A percentile compares a stretch with the other conserved stretches of the same genome.
These are phyloP conservation scores for Microbotryomycetes sp. DNA, from an alignment of 1,284 basidiomycete genomes.

Conservation along the genomic window DNA sequence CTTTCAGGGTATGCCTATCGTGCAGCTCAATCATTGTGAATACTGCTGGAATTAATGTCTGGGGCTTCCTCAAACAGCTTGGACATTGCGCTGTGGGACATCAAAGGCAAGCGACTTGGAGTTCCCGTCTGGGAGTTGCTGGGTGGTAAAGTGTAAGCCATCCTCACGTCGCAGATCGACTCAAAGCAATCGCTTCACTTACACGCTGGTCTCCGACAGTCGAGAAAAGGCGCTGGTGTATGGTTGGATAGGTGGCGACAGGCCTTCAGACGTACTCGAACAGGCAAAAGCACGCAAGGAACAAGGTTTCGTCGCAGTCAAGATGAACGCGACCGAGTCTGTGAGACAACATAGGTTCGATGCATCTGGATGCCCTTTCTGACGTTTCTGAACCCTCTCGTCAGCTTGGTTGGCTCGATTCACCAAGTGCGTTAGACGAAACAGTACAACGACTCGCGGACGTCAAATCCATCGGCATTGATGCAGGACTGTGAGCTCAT, in stretches of 20 bases:
- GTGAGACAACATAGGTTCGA: constrained; percentile 33
- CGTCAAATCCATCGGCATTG: constrained; percentile 58
- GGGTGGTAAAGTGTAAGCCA: constrained; percentile 59
- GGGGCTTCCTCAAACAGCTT: constrained; percentile 51
- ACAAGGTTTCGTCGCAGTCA: constrained; percentile 68
- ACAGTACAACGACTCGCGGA: constrained; percentile 59
- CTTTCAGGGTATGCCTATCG: constrained; percentile 34
- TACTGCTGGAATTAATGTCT: neutral
- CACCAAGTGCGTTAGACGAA: constrained; percentile 51
- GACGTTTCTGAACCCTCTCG: constrained; percentile 26
- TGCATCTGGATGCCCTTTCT: constrained; percentile 46
- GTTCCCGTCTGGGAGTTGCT: constrained; percentile 69
- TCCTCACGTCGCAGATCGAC: constrained; percentile 42
- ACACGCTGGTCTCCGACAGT: neutral
- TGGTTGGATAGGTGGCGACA: constrained; percentile 66
- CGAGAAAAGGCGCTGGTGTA: constrained; percentile 36
- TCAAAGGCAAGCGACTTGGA: constrained; percentile 69
- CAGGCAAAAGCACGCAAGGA: constrained; percentile 57
- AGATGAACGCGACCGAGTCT: constrained; percentile 59
- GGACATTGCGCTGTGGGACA: constrained; percentile 60
- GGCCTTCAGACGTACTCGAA: constrained; percentile 56
- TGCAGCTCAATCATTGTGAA: neutral
- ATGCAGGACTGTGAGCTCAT: constrained; percentile 48
- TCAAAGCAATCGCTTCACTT: neutral
- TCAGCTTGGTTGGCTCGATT: constrained; percentile 48